A percentile compares a stretch with the other conserved stretches of the same genome.
These are phyloP conservation scores for Platanus orientalis DNA, from an alignment of 164 flowering plant species.

Conservation along the genomic window DNA sequence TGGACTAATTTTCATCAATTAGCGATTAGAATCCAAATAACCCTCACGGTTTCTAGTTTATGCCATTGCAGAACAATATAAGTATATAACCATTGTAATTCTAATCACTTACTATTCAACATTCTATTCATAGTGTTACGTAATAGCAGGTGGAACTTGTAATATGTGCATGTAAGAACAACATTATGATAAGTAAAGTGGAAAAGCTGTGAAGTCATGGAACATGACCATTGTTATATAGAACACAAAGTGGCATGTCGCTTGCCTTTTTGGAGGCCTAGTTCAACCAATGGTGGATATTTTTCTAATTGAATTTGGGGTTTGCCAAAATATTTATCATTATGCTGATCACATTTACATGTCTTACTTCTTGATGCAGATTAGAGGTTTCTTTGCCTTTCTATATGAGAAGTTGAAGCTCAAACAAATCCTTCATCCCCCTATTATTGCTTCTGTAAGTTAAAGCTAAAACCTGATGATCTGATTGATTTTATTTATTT, in stretches of 20 bases:
- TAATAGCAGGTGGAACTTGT: too few species aligned
- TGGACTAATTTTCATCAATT: neutral
- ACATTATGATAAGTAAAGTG: neutral
- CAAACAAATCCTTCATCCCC: slow-evolving; percentile 91
- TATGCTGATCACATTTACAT: neutral
- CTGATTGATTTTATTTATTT: too few species aligned
- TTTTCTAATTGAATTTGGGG: neutral
- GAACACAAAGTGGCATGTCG: neutral
- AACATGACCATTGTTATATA: neutral
- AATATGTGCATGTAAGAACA: too few species aligned
- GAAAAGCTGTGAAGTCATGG: neutral
- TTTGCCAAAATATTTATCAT: neutral
- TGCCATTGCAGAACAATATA: too few species aligned
- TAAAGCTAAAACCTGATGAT: neutral
- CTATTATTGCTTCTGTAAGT: slow-evolving; percentile 96
- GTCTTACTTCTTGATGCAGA: slow-evolving; percentile 42
- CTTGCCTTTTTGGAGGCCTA: neutral
- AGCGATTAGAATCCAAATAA: neutral
- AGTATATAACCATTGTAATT: too few species aligned
- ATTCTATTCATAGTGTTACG: too few species aligned
- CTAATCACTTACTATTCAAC: too few species aligned
- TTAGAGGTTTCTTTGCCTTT: slow-evolving; percentile 33
- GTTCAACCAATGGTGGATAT: neutral
- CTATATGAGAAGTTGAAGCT: slow-evolving; percentile 80
- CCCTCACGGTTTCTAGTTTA: neutral